Conservation (phyloP, 1,284 basidiomycete genomes). For the Taiwanofungus camphoratus region DNA sequence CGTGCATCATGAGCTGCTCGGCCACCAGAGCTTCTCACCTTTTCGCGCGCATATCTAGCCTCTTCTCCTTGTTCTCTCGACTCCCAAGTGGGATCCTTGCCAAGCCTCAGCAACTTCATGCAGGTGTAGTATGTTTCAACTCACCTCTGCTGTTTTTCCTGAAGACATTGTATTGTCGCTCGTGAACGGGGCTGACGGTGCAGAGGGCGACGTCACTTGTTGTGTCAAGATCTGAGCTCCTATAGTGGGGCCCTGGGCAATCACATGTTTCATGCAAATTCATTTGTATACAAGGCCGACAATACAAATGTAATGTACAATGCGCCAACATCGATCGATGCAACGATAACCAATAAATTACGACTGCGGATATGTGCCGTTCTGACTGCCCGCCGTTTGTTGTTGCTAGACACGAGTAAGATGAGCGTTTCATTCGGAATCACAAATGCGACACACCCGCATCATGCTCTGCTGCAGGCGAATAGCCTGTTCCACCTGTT, state of each 20-base stretch:
- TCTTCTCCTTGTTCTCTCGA: constrained; percentile 27
- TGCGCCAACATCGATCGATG: too few species aligned
- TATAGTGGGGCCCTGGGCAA: too few species aligned
- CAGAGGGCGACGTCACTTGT: too few species aligned
- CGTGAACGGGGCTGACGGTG: neutral
- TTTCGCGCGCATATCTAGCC: constrained; percentile 27
- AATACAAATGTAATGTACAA: too few species aligned
- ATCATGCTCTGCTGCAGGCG: constrained; percentile 12
- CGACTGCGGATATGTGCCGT: constrained; percentile 7
- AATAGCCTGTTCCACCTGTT: constrained; percentile 18
- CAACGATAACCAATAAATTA: neutral
- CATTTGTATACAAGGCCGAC: too few species aligned
- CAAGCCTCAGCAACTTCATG: neutral
- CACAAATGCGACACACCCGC: constrained; percentile 6
- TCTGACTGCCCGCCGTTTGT: neutral
- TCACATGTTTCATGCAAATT: too few species aligned
- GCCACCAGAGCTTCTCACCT: constrained; percentile 17
- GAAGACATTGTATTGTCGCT: constrained; percentile 18
- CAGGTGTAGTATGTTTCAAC: neutral
- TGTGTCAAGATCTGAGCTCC: too few species aligned
- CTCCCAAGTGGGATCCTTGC: constrained; percentile 28
- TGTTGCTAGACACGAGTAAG: neutral
- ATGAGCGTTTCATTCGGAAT: neutral
- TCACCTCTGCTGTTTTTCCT: constrained; percentile 24
- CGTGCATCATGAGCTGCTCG: constrained; percentile 1